phyloP scores from a whole-genome alignment of 2,329 filamentous ascomycete genomes.

The Dactylellina leptospora region DNA sequence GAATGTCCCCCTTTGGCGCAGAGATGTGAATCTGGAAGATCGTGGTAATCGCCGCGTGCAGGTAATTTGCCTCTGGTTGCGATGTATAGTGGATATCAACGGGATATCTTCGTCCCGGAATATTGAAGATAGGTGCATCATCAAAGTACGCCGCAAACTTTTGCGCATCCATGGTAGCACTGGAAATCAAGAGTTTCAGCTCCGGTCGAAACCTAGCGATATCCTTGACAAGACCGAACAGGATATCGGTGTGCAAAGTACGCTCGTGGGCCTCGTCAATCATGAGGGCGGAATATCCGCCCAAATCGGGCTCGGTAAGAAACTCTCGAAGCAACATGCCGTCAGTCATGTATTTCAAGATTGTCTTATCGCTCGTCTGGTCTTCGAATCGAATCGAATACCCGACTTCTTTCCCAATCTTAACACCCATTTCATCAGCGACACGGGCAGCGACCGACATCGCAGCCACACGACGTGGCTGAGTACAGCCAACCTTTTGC shows the following conservation, averaged over 20 bases:
- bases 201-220: constrained; percentile 83
- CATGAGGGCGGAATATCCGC: constrained; percentile 86
- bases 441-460: constrained; percentile 98
- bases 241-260: constrained; percentile 87
- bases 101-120: constrained; percentile 86
- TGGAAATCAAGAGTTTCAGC: constrained; percentile 88
- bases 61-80: constrained; percentile 91
- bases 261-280: constrained; percentile 98
- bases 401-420: constrained; percentile 89
- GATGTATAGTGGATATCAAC: constrained; percentile 92
- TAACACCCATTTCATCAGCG: constrained; percentile 89
- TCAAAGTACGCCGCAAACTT: constrained; percentile 94
- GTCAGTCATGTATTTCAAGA: constrained; percentile 96
- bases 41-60: constrained; percentile 89
- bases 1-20: constrained; percentile 79
- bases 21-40: constrained; percentile 94
- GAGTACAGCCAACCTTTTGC: constrained; percentile 88
- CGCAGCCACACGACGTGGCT: constrained; percentile 91
- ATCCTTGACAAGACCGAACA: constrained; percentile 88
- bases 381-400: constrained; percentile 97
- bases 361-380: constrained; percentile 86
- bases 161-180: constrained; percentile 90
- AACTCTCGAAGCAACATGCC: constrained; percentile 92
- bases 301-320: constrained; percentile 84
- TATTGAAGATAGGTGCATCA: constrained; percentile 91